Conservation (phyloP, 306 rosid genomes). For the Adenanthera pavonina region DNA sequence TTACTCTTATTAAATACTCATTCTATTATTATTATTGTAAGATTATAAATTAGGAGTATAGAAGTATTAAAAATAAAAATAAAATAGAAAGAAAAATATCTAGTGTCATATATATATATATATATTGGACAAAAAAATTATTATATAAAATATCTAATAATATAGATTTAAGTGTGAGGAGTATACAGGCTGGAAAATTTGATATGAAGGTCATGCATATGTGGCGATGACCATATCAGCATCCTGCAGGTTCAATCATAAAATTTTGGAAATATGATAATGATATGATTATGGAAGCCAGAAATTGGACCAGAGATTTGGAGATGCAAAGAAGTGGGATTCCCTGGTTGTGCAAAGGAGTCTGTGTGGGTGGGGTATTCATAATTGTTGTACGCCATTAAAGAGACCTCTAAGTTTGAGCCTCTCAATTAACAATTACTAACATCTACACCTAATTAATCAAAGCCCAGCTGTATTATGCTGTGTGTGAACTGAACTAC, state of each 20-base stretch:
- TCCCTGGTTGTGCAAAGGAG: constrained; percentile 14
- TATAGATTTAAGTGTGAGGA: too few relatives aligned
- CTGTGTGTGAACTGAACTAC: constrained; percentile 17
- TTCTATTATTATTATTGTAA: too few relatives aligned
- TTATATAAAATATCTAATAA: too few relatives aligned
- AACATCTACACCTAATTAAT: constrained; percentile 2
- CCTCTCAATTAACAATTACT: constrained; percentile 36
- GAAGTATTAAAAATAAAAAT: too few relatives aligned
- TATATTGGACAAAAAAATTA: too few relatives aligned
- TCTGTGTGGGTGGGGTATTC: constrained; percentile 18
- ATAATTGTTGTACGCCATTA: constrained; percentile 49
- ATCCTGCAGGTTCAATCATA: constrained; percentile 35
- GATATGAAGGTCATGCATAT: background rate
- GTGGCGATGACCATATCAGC: constrained; percentile 28
- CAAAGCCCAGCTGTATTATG: constrained; percentile 60
- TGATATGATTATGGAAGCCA: constrained; percentile 36
- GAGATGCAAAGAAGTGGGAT: constrained; percentile 39
- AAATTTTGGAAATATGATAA: background rate
- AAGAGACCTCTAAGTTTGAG: constrained; percentile 46
- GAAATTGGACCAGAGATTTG: constrained; percentile 46
- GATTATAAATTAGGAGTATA: too few relatives aligned
- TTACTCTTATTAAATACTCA: too few relatives aligned
- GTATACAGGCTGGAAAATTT: background rate
- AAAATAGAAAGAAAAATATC: too few relatives aligned
- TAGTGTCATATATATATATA: too few relatives aligned